Base-by-base conservation (phyloP, 106 monocot species). In the Dendrobium officinale region DNA sequence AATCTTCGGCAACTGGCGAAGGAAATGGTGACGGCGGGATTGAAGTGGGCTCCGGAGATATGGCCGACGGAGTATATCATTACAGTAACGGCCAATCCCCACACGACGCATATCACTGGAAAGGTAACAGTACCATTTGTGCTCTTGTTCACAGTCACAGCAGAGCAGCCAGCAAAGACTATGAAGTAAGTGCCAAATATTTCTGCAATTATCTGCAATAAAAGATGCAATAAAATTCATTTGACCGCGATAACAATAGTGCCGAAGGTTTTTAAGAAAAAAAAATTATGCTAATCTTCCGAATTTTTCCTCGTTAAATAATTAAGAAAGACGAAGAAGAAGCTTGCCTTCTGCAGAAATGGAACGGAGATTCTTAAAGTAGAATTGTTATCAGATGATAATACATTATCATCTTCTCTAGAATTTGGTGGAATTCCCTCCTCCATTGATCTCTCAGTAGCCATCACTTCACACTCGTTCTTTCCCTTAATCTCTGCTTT, bases 21-120 rank as follows among this genome's bases (percentile, higher is more conserved):
- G 48, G 91, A 90, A 51, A 93, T 75, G 79, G 96, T 90, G 77
- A 96, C 93, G 20, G 96, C 96, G 1, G 96, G 96, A 78, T 96
- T 96, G 83, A 96, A 92, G 73, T 96, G 96, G 22, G 93, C 96
- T 27, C 93, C 91, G 66, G 96, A 96, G 79, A 96, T 93, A 84
- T 96, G 96, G 18, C 96, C 96, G 20, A 93, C 73, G 42, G 96
- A 81, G 84, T 96, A 96, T 9, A 93, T 88, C 96, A 96, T 91
- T 48, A 90, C 96, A 88, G 91, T 91, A 9, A 96, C 91, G 22
- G 81, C 93, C 17, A 96, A 79, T 4, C 96, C 93, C 90, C 96
- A 93, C 31, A 91, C 96, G 47, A 90, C 78, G 77, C 86, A 77
- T 67, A 91, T 82, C 13, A 93, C 96, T 4, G 93, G 96, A 74